Conservation (phyloP, 257 asterid species). For the Fraxinus excelsior region DNA sequence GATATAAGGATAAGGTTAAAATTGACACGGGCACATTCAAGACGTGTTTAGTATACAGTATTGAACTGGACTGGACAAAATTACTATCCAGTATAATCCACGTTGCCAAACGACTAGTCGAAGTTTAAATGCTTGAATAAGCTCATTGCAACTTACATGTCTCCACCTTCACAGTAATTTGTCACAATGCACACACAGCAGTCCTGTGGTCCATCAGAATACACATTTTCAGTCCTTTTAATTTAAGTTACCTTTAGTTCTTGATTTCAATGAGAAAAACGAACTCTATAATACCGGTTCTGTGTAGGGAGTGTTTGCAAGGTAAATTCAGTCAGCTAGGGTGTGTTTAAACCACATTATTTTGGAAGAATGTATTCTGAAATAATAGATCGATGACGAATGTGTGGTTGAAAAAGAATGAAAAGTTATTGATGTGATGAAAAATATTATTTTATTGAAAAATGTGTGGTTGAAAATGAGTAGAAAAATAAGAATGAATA, state of each 20-base stretch:
- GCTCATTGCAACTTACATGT: slow-evolving; percentile 61
- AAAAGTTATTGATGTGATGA: no score
- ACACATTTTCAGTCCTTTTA: not conserved
- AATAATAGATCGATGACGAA: no score
- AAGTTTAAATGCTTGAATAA: not conserved
- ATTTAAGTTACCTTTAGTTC: not conserved
- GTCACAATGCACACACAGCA: slow-evolving; percentile 73
- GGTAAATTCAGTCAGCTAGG: not conserved
- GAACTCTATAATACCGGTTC: not conserved
- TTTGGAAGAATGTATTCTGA: no score
- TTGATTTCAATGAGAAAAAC: not conserved
- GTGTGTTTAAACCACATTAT: no score
- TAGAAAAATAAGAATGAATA: no score
- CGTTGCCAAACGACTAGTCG: not conserved
- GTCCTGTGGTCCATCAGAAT: slow-evolving; percentile 50
- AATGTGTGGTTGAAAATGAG: no score
- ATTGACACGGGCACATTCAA: not conserved
- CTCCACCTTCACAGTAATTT: slow-evolving; percentile 90
- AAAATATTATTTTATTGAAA: no score
- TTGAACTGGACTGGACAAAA: not conserved
- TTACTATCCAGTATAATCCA: not conserved
- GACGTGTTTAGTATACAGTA: not conserved
- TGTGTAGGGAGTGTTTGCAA: not conserved
- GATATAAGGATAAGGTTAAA: not conserved
- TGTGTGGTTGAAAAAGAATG: no score